phyloP scores from a whole-genome alignment of 352 stramenopile species.

The Peronospora farinosa region DNA sequence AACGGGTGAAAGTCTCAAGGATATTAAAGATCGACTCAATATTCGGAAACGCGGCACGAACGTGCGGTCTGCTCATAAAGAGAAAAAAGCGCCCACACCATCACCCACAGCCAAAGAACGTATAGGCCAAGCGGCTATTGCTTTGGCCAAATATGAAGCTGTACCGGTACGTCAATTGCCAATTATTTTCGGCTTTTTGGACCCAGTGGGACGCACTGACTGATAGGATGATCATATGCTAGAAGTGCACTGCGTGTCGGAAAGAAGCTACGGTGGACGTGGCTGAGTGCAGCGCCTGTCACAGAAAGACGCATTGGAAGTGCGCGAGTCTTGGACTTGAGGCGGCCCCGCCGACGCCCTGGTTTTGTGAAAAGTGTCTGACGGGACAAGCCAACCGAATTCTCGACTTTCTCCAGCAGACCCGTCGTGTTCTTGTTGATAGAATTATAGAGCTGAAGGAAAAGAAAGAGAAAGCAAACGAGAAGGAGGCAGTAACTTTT shows the following conservation, averaged over 20 bases:
- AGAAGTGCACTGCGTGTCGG: conserved; percentile 44
- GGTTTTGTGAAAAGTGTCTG: conserved; percentile 58
- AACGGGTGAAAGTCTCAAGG: conserved; percentile 65
- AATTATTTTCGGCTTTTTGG: neutral
- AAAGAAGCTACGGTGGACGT: conserved; percentile 42
- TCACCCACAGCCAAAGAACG: conserved; percentile 25
- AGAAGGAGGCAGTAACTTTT: neutral
- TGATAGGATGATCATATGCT: neutral
- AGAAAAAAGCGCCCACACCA: conserved; percentile 37
- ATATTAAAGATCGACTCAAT: conserved; percentile 71
- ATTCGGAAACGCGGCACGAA: conserved; percentile 65
- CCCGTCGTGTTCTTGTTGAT: conserved; percentile 44
- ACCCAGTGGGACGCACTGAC: neutral
- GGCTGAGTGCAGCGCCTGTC: conserved; percentile 48
- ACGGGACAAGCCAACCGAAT: conserved; percentile 49
- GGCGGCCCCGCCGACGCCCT: conserved; percentile 20
- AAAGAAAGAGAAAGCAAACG: neutral
- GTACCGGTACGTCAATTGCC: conserved; percentile 19
- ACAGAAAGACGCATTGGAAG: conserved; percentile 51
- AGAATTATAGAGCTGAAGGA: conserved; percentile 27
- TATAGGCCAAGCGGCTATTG: neutral
- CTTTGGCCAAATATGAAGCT: conserved; percentile 17
- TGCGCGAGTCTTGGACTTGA: conserved; percentile 37
- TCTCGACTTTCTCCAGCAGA: conserved; percentile 62
- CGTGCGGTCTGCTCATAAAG: conserved; percentile 46